phyloP scores from a whole-genome alignment of 1,139 yeast genomes.

The Nakaseomyces uthaithaninus region DNA sequence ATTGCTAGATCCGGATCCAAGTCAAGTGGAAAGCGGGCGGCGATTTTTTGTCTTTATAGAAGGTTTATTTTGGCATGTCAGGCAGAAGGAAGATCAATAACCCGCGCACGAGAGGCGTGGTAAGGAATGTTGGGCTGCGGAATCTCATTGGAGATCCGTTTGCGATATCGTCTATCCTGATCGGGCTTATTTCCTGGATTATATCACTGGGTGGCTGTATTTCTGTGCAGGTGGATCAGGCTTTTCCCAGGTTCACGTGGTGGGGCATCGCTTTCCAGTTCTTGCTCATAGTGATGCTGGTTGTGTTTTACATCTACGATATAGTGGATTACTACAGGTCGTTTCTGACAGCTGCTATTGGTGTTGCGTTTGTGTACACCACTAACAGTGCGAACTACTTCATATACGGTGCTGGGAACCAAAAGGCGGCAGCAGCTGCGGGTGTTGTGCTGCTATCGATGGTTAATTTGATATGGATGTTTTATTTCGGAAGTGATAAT shows the following conservation, averaged over 20 bases:
- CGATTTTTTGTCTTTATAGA: too few species aligned
- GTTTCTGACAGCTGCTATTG: constrained; percentile 32
- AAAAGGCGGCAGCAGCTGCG: constrained; percentile 85
- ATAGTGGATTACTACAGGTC: constrained; percentile 60
- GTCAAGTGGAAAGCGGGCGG: too few species aligned
- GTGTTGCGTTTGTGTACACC: constrained; percentile 64
- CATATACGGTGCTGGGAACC: constrained; percentile 56
- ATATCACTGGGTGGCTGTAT: constrained; percentile 83
- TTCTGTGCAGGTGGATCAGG: constrained; percentile 39
- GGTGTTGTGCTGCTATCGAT: constrained; percentile 81
- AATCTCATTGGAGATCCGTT: constrained; percentile 62
- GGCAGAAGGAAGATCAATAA: constrained; percentile 1
- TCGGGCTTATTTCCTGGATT: constrained; percentile 67
- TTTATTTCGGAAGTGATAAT: constrained; percentile 79
- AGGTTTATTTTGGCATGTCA: neutral
- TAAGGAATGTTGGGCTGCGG: constrained; percentile 29
- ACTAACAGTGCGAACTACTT: constrained; percentile 75
- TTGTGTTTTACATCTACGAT: constrained; percentile 57
- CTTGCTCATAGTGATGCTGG: constrained; percentile 46
- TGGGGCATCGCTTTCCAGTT: constrained; percentile 92
- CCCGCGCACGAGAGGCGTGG: neutral
- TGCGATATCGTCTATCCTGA: constrained; percentile 57
- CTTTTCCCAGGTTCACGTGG: constrained; percentile 84
- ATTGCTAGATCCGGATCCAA: too few species aligned
- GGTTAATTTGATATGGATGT: constrained; percentile 71